These are phyloP conservation scores for Termitomyces sp. DNA, from an alignment of 768 basidiomycete species.

Conservation along the genomic window DNA sequence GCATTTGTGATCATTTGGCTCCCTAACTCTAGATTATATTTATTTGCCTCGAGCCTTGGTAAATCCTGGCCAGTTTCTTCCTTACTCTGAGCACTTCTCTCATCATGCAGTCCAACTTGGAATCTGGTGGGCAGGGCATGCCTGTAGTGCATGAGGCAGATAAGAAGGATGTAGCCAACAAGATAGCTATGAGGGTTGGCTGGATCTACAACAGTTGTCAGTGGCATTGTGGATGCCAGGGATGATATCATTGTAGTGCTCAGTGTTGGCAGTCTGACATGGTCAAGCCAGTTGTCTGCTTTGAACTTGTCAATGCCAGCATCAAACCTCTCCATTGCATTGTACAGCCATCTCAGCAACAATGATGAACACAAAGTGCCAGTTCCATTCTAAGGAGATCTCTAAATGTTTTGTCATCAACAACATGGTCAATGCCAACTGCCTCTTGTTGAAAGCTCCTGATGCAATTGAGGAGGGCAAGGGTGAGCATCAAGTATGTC, in stretches of 20 bases:
- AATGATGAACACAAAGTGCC: slow-evolving; percentile 93
- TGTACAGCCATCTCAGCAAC: slow-evolving; percentile 98
- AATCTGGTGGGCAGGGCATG: no score
- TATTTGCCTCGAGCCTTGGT: no score
- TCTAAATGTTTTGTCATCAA: slow-evolving; percentile 96
- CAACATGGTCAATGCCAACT: slow-evolving; percentile 95
- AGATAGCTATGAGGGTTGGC: no score
- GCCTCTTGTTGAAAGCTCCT: slow-evolving; percentile 85
- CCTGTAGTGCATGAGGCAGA: no score
- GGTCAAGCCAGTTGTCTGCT: slow-evolving; percentile 92
- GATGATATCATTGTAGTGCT: slow-evolving; percentile 98
- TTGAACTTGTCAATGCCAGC: slow-evolving; percentile 96
- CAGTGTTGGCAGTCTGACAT: slow-evolving; percentile 98
- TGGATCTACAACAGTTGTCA: slow-evolving; percentile 40
- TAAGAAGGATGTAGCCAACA: no score
- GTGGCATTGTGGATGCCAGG: slow-evolving; percentile 94
- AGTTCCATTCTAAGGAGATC: slow-evolving; percentile 99
- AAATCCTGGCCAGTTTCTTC: no score
- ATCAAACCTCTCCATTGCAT: slow-evolving; percentile 98
- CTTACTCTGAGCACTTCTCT: no score
- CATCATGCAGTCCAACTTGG: no score
- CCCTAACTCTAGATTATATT: no score
- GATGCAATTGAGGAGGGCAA: slow-evolving; percentile 58
- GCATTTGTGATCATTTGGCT: no score
- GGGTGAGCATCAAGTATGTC: slow-evolving; percentile 96